Evolutionary conservation across 2,329 filamentous ascomycete genomes (phyloP), one percentile per base, ranked within the genome.

Genomic region (Rosellinia necatrix): DNA sequence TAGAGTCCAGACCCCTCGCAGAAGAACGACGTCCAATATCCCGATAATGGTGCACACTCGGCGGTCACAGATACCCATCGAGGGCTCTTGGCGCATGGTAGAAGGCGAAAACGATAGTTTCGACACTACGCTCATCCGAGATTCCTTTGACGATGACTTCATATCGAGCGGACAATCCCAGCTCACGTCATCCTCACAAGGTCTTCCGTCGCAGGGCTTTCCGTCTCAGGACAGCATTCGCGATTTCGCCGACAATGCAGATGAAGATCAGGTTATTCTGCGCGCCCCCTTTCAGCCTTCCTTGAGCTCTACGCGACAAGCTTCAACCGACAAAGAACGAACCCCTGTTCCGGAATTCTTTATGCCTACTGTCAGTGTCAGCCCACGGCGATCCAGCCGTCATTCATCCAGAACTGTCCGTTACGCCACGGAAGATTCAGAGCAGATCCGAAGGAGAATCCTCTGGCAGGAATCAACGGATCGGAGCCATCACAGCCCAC

Each of bases 11-110:
- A 37, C 15, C 19, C 51, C 24, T 24, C 10, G 3, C 17, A 40
- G 24, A 8, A 51, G n/a, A 55, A n/a, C n/a, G n/a, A n/a, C n/a
- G n/a, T n/a, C n/a, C n/a, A n/a, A n/a, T n/a, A n/a, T n/a, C n/a
- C n/a, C n/a, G n/a, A n/a, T n/a, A 29, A 68, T 69, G 67, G 61
- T 58, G 40, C 58, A 61, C 53, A 62, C 62, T 2, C 64, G 60
- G 42, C 56, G 59, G 49, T 56, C 59, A 15, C 51, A 60, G 13
- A 66, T 77, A 13, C 76, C 76, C 30, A 74, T 82, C 37, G 80
- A 82, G 60, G 77, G 78, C 61, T 85, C 82, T 17, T 85, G 82
- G 82, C 82, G 82, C 63, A 76, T 85, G 72, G 81, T 85, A 10
- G 81, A 79, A 51, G 73, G 77, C 65, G 82, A 84, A 53, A 78